Conservation (phyloP, 2,329 filamentous ascomycete genomes). For the Aureobasidium sp. region DNA sequence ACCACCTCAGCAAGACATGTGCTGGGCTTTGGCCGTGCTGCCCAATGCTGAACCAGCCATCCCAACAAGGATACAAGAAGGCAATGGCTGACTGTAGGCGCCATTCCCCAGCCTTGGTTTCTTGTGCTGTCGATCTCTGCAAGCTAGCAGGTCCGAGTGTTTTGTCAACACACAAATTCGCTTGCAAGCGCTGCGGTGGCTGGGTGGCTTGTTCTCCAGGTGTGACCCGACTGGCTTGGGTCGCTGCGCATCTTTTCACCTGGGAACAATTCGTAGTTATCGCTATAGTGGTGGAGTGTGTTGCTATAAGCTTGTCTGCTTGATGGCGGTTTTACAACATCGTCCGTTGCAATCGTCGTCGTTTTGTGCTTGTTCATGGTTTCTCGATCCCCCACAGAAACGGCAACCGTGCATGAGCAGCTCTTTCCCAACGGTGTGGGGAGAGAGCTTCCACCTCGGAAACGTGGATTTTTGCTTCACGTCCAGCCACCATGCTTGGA, state of each 20-base stretch:
- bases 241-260: background rate
- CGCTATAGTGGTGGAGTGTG: background rate
- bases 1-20: slow-evolving; percentile 1
- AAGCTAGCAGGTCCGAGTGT: slow-evolving; percentile 9
- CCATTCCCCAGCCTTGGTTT: slow-evolving; percentile 10
- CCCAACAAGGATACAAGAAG: background rate
- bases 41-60: background rate
- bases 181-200: slow-evolving; percentile 10
- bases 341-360: background rate
- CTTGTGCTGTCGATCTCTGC: slow-evolving; percentile 12
- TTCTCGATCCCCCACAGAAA: background rate
- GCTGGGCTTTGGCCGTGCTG: background rate
- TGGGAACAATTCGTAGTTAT: background rate
- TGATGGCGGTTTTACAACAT: background rate
- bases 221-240: background rate
- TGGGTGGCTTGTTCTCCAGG: slow-evolving; percentile 9
- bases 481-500: too few species aligned
- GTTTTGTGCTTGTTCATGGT: background rate
- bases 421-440: slow-evolving; percentile 5
- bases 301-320: background rate
- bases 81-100: background rate
- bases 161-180: slow-evolving; percentile 7
- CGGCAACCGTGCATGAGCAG: background rate
- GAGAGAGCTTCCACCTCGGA: background rate
- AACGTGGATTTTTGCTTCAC: too few species aligned